Base-by-base conservation (phyloP, 2,329 filamentous ascomycete genomes). In the Balansia obtecta region DNA sequence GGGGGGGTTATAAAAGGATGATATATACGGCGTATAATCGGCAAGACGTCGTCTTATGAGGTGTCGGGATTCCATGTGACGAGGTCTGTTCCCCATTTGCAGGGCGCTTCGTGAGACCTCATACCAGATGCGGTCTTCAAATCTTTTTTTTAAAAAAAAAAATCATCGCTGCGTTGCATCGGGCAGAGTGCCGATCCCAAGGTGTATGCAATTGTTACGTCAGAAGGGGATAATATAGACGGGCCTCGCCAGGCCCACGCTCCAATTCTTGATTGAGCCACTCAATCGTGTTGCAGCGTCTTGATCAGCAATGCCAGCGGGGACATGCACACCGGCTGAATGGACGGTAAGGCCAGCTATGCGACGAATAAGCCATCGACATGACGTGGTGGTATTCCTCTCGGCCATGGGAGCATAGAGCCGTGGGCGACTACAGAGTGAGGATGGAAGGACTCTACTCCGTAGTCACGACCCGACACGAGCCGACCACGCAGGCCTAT, bases 401-500 rank as follows among this genome's bases (percentile, higher is more conserved):
- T 15, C 34, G 22, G 45, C 45, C 11, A 16, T 32, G 8, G 27
- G 7, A 38, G 45, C 45, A 39, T 39, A 15, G 43, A 9, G 49
- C 34, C n/a, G 22, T 32, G 16, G 47, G 47, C 39, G 15, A 37
- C 50, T n/a, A 15, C 42, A 20, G 15, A 37, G 42, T n/a, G n/a
- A n/a, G n/a, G n/a, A n/a, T n/a, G n/a, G n/a, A n/a, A n/a, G n/a
- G n/a, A n/a, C n/a, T n/a, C n/a, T n/a, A n/a, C n/a, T n/a, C n/a
- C n/a, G n/a, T 15, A 40, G 27, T 33, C 39, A 32, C 48, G 49
- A 15, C 39, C 27, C 48, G 30, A 15, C 13, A 16, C 33, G 1
- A 6, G 11, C 20, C 33, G 43, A 44, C 20, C 53, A 18, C 9
- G 12, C 53, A 18, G 8, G 12, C 50, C 49, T 63, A 65, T 57